Evolutionary conservation across 2,329 filamentous ascomycete genomes (phyloP), one percentile per base, ranked within the genome.

Genomic region (Fusarium coffeatum): DNA sequence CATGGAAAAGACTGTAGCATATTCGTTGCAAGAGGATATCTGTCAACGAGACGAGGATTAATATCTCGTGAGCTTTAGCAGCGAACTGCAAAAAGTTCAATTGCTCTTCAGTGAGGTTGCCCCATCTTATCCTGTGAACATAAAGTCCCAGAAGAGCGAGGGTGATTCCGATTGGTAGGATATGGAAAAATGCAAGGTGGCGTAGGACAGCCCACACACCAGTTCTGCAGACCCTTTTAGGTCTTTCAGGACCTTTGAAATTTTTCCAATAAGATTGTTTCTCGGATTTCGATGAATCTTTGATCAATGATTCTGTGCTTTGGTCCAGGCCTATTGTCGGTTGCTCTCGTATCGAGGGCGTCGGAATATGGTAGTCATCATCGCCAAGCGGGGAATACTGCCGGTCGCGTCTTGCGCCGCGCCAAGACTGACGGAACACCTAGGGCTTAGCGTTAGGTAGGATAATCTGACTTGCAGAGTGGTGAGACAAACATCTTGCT

Each of bases 11-110:
- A 13, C 49, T 28, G 5, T 32, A 32, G 1, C 13, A 50, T 3
- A 64, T 40, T 1, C 18, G 15, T 7, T 62, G 37, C 23, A 64
- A 6, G 1, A 64, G n/a, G 0, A 64, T 41, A 9, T 64, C 58
- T 4, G 48, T 51, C 12, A 61, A 27, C 0, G 61, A 64, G 1
- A 64, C 15, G 11, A 56, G 13, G 6, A 64, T 41, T 1, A 56
- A 12, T 1, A 55, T 37, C 13, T 56, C 61, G 12, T 56, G 57
- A 0, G 23, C 57, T 30, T 62, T 62, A 4, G 61, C 57, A 13
- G 37, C 57, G 11, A 64, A 64, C 11, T 62, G 61, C 11, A 62
- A 15, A 4, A n/a, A 20, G 3, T 48, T 64, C 0, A 62, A 7
- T 10, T 48, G 30, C 16, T 64, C 45, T 4, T 5, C 22, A 8